Evolutionary conservation across 257 asterid species (phyloP), one percentile per base, ranked within the genome.

Genomic region (Solanum peruvianum): DNA sequence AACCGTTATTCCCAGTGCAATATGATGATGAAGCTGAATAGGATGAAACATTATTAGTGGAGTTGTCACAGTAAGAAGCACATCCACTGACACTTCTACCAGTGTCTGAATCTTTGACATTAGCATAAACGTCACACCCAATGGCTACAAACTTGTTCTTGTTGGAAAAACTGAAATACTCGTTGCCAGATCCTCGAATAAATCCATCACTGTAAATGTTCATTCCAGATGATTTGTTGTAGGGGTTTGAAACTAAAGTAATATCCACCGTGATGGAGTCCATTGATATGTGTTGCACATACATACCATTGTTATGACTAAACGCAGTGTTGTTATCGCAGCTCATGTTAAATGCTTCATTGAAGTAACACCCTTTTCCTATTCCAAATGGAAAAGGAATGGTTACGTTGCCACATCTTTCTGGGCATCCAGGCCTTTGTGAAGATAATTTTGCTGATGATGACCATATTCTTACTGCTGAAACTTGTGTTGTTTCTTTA

Each of bases 301-400:
- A 8, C 16, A 2, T 0, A 21, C 0, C 1, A 29, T 0, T 11
- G 37, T 10, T 10, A 2, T 1, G 18, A 37, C 7, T 37, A 11
- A 3, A 39, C n/a, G 23, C 82, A 75, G 23, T 75, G 4, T 76
- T 25, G 62, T n/a, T 49, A 41, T 70, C 21, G 86, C 87, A 87
- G 5, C 47, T 73, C 85, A 88, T 76, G 31, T 90, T 91, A 49
- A 88, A 92, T 70, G 8, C 33, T 0, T 35, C 0, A 13, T 35
- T 41, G 33, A 92, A 25, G 82, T 88, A 90, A 72, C 96, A 94
- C 86, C 88, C 87, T 80, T 86, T 66, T 85, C 86, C 90, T 37
- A 13, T 7, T 47, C 94, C 95, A 88, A 94, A 94, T 16, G 96
- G 97, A 88, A 88, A 94, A 20, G 96, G 95, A 6, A 94, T 92